Evolutionary conservation across 441 rosid species (phyloP).

Genomic region (Gossypium trilobum): DNA sequence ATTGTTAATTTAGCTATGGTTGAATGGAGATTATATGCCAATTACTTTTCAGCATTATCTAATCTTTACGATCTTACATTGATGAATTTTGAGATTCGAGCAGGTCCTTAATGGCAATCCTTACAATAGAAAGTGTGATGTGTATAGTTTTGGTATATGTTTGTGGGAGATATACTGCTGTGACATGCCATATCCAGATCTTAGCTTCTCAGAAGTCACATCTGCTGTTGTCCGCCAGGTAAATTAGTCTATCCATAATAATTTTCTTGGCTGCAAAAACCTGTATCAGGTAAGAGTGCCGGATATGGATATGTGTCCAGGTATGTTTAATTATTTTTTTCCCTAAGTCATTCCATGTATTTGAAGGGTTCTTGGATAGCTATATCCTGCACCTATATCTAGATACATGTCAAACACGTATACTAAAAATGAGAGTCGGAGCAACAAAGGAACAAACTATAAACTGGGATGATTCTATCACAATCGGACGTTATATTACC

Average conservation of each 20-base stretch:
- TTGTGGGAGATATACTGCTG: constrained; percentile 77
- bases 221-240: constrained; percentile 79
- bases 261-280: not conserved
- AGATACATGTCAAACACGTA: not conserved
- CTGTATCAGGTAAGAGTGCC: not conserved
- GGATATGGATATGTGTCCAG: not conserved
- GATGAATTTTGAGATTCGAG: constrained; percentile 3
- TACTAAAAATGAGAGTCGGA: not conserved
- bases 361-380: not conserved
- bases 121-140: constrained; percentile 64
- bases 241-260: not conserved
- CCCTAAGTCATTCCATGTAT: not conserved
- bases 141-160: constrained; percentile 67
- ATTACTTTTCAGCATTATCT: not conserved
- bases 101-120: constrained; percentile 62
- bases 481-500: not conserved
- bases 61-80: not conserved
- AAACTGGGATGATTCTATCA: not conserved
- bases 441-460: not conserved
- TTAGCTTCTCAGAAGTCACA: constrained; percentile 68
- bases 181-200: constrained; percentile 79
- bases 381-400: not conserved
- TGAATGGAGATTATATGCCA: not conserved
- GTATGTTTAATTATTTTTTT: not conserved
- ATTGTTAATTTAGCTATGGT: not conserved